Base-by-base conservation (phyloP, 2,329 filamentous ascomycete genomes). In the Colletotrichum magnum region DNA sequence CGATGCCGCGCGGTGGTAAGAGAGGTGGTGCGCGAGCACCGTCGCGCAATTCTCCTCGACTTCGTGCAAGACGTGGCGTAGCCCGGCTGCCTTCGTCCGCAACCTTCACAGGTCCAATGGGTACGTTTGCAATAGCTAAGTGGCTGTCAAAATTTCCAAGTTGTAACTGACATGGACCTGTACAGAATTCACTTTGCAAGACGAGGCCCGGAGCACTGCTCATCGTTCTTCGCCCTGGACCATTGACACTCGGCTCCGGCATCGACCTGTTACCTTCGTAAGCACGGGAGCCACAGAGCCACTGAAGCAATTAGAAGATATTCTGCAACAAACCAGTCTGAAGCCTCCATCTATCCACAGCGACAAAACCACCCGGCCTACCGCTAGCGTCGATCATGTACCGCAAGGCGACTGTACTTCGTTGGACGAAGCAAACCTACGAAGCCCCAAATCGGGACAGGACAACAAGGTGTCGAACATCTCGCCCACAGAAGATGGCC, bases 201-300 rank as follows among this genome's bases (percentile, higher is more conserved):
- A 74, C n/a, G 73, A 74, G 58, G 73, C 73, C 36, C 72, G 73
- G 16, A 72, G 68, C 63, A 76, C 74, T 36, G 65, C 68, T 13
- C 70, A 73, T 60, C 83, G 85, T 58, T 79, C 80, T 41, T 80
- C 79, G 0, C 72, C 73, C n/a, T 83, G 79, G 80, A 78, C 77
- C 16, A 72, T 74, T 39, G 81, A 80, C 64, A 77, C 77, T 21
- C 83, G 79, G 56, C 78, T 90, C 10, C 81, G 88, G 62, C 77
- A 81, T 51, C 82, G 80, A 50, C 87, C 88, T 1, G 81, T 90
- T 4, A 70, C 71, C 0, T 90, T 90, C 64, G 78, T 88, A 54
- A 89, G 86, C 69, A 84, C 83, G n/a, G 88, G 87, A 5, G 74
- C 81, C 50, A 83, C 83, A 56, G 81, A 88, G 51, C 87, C 87